Base-by-base conservation (phyloP, 2,329 filamentous ascomycete species). In the Cercospora nicotianae region DNA sequence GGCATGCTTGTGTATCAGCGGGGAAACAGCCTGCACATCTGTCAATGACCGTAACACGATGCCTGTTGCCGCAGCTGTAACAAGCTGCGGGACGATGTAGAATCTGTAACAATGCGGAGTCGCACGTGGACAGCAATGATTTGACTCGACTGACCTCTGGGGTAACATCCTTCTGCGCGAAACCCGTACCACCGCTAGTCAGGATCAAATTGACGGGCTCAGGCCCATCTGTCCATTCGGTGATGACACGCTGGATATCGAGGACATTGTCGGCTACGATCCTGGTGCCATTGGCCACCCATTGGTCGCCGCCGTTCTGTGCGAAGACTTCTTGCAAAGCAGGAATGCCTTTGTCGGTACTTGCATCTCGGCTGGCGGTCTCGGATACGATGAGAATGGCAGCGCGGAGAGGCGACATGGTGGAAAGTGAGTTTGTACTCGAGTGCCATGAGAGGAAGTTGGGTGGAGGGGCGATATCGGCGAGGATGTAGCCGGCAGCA, bases 151-250 rank as follows among this genome's bases (percentile, higher is more conserved):
- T 71, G 78, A 94, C 92, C 86, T 98, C 95, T 2, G 95, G 95
- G 0, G 95, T 99, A 51, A 87, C 84, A 81, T 99, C 95, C 65
- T 90, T 87, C 10, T 89, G 84, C 7, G 95, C 91, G 79, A 99
- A 99, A 0, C 95, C 95, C 1, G 95, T 99, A 2, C 95, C 95
- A 23, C 95, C 95, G 6, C 93, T 97, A 0, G 93, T 94, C 58
- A 97, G 80, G 68, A 99, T 87, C 67, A 98, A 81, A 79, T 97
- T 94, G 60, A 90, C 79, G 3, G 83, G 71, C 9, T 75, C 58
- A 3, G 77, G 79, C 59, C 85, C 84, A 79, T 97, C 93, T 0
- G 91, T 84, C 92, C 92, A 97, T 10, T 82, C 77, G 68, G 83
- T 87, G 61, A 99, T 86, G 61, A 88, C 85, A 16, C 84, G 84